phyloP scores from a whole-genome alignment of 148 eudicot genomes.

The Drosera capensis region DNA sequence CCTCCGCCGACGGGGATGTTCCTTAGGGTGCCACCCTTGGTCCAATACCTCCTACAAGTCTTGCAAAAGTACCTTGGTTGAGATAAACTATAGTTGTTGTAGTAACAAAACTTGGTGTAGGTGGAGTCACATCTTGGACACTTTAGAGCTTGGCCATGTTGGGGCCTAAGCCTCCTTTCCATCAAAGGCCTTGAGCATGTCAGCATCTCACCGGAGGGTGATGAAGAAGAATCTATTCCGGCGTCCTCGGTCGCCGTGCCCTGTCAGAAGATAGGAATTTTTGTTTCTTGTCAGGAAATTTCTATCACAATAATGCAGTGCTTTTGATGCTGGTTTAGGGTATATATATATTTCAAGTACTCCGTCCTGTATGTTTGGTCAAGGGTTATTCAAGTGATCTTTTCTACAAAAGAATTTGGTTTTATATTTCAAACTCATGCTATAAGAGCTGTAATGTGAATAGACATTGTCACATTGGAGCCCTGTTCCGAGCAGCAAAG shows the following conservation, averaged over 20 bases:
- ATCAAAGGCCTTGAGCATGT: constrained; percentile 53
- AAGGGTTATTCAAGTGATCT: too few relatives aligned
- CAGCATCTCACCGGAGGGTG: constrained; percentile 46
- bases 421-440: too few relatives aligned
- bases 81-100: constrained; percentile 82
- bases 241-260: constrained; percentile 2
- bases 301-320: background rate
- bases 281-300: background rate
- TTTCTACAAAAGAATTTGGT: too few relatives aligned
- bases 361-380: too few relatives aligned
- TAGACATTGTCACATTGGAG: too few relatives aligned
- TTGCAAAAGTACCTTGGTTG: constrained; percentile 89
- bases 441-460: too few relatives aligned
- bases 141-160: constrained; percentile 55
- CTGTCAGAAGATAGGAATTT: background rate
- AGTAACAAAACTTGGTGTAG: constrained; percentile 85
- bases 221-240: constrained; percentile 30
- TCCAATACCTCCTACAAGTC: constrained; percentile 79
- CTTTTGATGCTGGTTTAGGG: too few relatives aligned
- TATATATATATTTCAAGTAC: too few relatives aligned
- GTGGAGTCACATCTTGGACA: constrained; percentile 80
- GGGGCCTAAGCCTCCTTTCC: constrained; percentile 68
- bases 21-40: constrained; percentile 72
- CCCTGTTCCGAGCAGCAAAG: too few relatives aligned
- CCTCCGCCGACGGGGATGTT: constrained; percentile 92